These are phyloP conservation scores for Kalmusia sp. DNA, from an alignment of 2,329 filamentous ascomycete species.

Conservation along the genomic window DNA sequence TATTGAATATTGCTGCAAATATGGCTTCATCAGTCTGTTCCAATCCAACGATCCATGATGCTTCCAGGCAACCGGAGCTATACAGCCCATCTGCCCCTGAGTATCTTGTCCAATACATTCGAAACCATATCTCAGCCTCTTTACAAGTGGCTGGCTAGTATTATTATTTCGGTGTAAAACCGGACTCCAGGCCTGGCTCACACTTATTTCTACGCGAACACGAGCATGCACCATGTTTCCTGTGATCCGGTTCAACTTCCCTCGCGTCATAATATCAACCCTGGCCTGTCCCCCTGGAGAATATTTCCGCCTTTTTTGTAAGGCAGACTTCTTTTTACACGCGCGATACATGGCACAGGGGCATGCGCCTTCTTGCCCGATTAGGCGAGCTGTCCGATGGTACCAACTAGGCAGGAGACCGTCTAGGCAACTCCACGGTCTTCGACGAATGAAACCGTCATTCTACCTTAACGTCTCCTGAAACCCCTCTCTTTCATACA, in stretches of 20 bases:
- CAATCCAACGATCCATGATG: not conserved
- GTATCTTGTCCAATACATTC: not conserved
- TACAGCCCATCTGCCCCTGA: not conserved
- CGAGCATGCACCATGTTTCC: not conserved
- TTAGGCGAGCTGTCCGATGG: not conserved
- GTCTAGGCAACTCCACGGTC: not conserved
- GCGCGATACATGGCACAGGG: not conserved
- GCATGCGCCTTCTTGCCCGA: conserved; percentile 1
- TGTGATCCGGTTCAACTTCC: not conserved
- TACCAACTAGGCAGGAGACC: not conserved
- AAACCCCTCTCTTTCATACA: not conserved
- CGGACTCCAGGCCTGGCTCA: not conserved
- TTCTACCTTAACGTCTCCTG: not conserved
- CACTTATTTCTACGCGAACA: not conserved
- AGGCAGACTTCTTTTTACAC: not conserved
- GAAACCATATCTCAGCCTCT: not conserved
- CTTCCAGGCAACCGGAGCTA: not conserved
- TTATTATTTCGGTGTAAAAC: not conserved
- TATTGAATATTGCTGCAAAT: not conserved
- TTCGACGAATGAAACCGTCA: not conserved
- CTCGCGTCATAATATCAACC: not conserved
- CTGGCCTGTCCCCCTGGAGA: not conserved
- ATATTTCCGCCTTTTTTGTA: not conserved
- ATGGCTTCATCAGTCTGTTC: not conserved
- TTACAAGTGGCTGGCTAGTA: not conserved